Percentiles rank a stretch among this genome's conserved stretches.
phyloP scores from a whole-genome alignment of 2,329 filamentous ascomycete genomes.

The Monilinia fructicola region DNA sequence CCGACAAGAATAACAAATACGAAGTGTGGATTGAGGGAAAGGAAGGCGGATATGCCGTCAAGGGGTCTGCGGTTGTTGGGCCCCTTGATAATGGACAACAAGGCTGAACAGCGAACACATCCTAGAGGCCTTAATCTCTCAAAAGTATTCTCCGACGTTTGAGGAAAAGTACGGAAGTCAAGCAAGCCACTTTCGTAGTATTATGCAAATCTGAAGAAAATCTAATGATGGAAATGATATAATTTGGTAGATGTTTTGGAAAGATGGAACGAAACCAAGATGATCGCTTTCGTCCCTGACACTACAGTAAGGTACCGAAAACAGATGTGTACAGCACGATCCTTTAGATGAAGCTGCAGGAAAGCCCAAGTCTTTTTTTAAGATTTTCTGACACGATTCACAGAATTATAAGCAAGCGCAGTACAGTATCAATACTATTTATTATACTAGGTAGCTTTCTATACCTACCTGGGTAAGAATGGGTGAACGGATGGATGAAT shows the following conservation, averaged over 20 bases:
- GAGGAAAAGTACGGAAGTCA: slow-evolving; percentile 11
- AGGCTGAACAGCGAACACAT: slow-evolving; percentile 20
- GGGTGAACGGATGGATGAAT: too few relatives aligned
- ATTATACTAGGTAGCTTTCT: too few relatives aligned
- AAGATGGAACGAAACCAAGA: slow-evolving; percentile 24
- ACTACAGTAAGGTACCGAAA: slow-evolving; percentile 17
- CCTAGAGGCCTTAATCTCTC: slow-evolving; percentile 19
- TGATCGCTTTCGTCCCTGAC: slow-evolving; percentile 22
- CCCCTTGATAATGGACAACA: slow-evolving; percentile 18
- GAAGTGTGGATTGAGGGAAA: slow-evolving; percentile 65
- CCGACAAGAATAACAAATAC: slow-evolving; percentile 47
- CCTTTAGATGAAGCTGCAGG: background rate
- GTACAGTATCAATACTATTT: too few relatives aligned
- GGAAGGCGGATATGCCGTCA: slow-evolving; percentile 63
- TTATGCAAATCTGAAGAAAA: slow-evolving; percentile 14
- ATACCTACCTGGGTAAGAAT: too few relatives aligned
- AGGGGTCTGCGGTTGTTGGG: slow-evolving; percentile 48
- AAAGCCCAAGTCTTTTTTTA: background rate
- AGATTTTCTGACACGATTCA: slow-evolving; percentile 13
- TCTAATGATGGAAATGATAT: background rate
- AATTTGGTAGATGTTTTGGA: slow-evolving; percentile 22
- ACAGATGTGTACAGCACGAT: slow-evolving; percentile 1
- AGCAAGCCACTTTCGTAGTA: slow-evolving; percentile 19
- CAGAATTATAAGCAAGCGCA: background rate
- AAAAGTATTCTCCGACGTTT: slow-evolving; percentile 23